These are phyloP conservation scores for Hysterangium stoloniferum DNA, from an alignment of 768 basidiomycete genomes.

Conservation along the genomic window DNA sequence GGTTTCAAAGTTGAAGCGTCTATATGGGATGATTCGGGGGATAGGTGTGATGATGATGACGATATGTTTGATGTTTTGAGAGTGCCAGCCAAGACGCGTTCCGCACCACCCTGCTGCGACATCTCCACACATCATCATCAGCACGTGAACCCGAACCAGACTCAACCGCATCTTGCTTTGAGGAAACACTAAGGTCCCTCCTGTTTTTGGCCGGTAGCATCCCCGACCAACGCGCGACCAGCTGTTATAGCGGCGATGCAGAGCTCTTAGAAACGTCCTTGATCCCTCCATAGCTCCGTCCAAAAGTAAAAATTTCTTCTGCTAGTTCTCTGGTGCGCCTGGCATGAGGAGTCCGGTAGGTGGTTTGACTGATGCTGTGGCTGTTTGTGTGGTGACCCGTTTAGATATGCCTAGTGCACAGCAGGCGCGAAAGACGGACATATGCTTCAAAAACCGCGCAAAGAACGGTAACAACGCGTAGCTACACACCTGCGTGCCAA, in stretches of 20 bases:
- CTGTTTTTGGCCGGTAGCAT: not conserved
- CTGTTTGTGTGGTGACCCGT: not conserved
- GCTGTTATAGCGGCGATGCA: not conserved
- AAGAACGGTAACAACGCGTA: no score
- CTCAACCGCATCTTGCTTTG: not conserved
- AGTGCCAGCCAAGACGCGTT: no score
- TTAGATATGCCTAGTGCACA: not conserved
- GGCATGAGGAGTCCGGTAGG: no score
- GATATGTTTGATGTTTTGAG: no score
- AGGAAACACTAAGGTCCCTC: not conserved
- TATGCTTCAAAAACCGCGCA: no score
- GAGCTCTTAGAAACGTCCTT: no score
- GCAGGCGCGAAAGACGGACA: not conserved
- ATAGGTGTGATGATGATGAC: not conserved
- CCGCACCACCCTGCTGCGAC: no score
- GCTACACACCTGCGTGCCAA: slow-evolving; percentile 6
- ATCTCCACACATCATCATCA: not conserved
- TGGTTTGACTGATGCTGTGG: not conserved
- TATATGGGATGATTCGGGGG: not conserved
- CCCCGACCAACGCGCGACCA: not conserved
- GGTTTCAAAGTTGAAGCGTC: not conserved
- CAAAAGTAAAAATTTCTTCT: not conserved
- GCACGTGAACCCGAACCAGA: not conserved
- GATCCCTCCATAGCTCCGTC: not conserved
- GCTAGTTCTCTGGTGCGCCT: slow-evolving; percentile 1